A percentile compares a stretch with the other conserved stretches of the same genome.
Evolutionary conservation across 2,329 filamentous ascomycete species (phyloP).

Genomic region (Talaromyces pinophilus): DNA sequence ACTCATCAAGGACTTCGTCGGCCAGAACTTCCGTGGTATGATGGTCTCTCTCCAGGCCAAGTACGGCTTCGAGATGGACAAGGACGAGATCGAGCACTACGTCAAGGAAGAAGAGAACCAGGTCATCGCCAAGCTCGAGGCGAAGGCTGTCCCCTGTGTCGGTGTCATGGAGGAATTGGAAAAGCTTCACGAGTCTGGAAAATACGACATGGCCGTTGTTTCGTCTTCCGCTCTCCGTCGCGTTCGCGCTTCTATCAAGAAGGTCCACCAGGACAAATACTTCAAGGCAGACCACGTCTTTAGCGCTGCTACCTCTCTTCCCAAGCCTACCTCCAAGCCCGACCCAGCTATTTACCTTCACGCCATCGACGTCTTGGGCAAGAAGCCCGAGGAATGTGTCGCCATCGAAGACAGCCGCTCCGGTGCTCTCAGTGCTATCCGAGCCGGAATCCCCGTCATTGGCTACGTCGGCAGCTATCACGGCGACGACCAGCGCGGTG

Average conservation of each 20-base stretch:
- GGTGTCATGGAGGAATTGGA: conserved; percentile 69
- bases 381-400: conserved; percentile 69
- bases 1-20: conserved; percentile 84
- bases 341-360: conserved; percentile 85
- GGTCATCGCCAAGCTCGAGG: conserved; percentile 77
- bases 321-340: conserved; percentile 82
- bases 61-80: conserved; percentile 69
- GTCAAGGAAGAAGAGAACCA: conserved; percentile 77
- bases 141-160: conserved; percentile 66
- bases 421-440: conserved; percentile 73
- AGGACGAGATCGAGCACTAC: conserved; percentile 70
- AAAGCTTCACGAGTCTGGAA: conserved; percentile 60
- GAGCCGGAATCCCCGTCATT: conserved; percentile 77
- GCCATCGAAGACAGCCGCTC: conserved; percentile 89
- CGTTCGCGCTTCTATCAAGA: conserved; percentile 74
- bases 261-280: conserved; percentile 76
- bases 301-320: conserved; percentile 76
- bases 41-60: conserved; percentile 73
- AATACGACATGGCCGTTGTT: conserved; percentile 77
- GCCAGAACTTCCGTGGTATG: conserved; percentile 94
- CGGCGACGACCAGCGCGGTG: conserved; percentile 58
- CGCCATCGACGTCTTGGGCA: conserved; percentile 72
- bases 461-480: conserved; percentile 82
- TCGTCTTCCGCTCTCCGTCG: conserved; percentile 76
- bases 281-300: conserved; percentile 75